Conservation (phyloP, 2,329 filamentous ascomycete species). For the Zymoseptoria ardabiliae region DNA sequence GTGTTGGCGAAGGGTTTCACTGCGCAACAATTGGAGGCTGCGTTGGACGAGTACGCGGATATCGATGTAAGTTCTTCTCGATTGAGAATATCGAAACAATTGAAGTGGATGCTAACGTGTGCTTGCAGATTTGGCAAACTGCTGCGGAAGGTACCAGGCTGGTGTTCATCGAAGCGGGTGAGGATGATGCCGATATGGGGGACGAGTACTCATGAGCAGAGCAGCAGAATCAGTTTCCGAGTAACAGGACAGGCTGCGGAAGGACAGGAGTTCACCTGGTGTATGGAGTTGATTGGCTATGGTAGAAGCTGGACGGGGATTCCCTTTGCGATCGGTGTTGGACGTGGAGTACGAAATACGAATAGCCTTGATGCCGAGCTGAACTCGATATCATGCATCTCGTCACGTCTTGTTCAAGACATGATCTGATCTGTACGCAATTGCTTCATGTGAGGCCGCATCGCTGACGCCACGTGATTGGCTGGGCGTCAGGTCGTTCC, state of each 20-base stretch:
- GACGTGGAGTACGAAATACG: background rate
- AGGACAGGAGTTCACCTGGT: slow-evolving; percentile 1
- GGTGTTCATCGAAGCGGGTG: slow-evolving; percentile 48
- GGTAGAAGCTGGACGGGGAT: background rate
- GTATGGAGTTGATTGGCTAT: slow-evolving; percentile 8
- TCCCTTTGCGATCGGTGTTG: background rate
- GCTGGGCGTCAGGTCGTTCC: background rate
- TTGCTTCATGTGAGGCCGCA: background rate
- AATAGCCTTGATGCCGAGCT: background rate
- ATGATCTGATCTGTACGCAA: background rate
- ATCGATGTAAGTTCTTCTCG: slow-evolving; percentile 66
- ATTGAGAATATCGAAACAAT: background rate
- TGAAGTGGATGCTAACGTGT: slow-evolving; percentile 25
- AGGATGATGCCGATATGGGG: slow-evolving; percentile 34
- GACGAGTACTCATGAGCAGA: slow-evolving; percentile 25
- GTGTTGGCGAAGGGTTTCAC: slow-evolving; percentile 97
- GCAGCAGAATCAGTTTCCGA: background rate
- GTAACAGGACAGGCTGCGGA: background rate
- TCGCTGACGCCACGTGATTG: background rate
- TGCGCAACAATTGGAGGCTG: slow-evolving; percentile 78
- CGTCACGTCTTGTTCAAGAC: too few relatives aligned
- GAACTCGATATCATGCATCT: background rate
- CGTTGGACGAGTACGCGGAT: slow-evolving; percentile 81
- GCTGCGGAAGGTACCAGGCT: slow-evolving; percentile 47
- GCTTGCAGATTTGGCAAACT: slow-evolving; percentile 46